Evolutionary conservation across 1,284 basidiomycete genomes (phyloP).

Genomic region (Rhizoctonia solani): DNA sequence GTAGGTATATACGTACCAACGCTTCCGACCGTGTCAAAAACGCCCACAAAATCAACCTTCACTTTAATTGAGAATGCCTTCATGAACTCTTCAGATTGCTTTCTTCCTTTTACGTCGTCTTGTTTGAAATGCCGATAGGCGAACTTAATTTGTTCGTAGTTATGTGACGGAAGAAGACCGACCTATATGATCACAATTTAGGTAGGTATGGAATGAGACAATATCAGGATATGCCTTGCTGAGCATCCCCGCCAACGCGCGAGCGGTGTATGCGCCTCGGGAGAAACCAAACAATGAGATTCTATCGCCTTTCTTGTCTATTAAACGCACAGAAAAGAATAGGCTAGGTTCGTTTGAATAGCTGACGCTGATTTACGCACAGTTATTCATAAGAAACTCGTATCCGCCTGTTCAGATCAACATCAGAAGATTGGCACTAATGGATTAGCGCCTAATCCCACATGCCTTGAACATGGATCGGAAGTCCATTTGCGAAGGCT

Average conservation of each 20-base stretch:
- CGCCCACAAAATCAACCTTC: constrained; percentile 36
- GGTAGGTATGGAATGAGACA: neutral
- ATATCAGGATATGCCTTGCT: constrained; percentile 47
- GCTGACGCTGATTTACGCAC: too few species aligned
- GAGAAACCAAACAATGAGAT: constrained; percentile 64
- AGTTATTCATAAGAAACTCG: constrained; percentile 69
- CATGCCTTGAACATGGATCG: constrained; percentile 52
- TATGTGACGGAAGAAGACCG: constrained; percentile 43
- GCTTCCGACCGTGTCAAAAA: constrained; percentile 42
- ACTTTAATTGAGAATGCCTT: constrained; percentile 40
- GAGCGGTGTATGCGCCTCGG: constrained; percentile 71
- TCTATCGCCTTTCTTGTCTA: constrained; percentile 50
- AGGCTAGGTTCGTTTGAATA: neutral
- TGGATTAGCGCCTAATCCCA: neutral
- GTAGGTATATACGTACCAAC: constrained; percentile 37
- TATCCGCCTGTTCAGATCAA: constrained; percentile 56
- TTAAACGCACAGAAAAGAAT: constrained; percentile 7
- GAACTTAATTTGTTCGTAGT: constrained; percentile 42
- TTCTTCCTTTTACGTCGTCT: constrained; percentile 36
- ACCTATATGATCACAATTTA: constrained; percentile 38
- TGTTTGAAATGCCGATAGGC: constrained; percentile 39
- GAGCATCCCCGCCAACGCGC: constrained; percentile 70
- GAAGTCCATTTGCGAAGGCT: constrained; percentile 61
- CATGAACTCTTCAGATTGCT: constrained; percentile 23
- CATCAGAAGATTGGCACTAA: neutral